Evolutionary conservation across 176 grass and related monocot species (phyloP), one percentile per base, ranked within the genome.

Genomic region (Bromus sterilis): DNA sequence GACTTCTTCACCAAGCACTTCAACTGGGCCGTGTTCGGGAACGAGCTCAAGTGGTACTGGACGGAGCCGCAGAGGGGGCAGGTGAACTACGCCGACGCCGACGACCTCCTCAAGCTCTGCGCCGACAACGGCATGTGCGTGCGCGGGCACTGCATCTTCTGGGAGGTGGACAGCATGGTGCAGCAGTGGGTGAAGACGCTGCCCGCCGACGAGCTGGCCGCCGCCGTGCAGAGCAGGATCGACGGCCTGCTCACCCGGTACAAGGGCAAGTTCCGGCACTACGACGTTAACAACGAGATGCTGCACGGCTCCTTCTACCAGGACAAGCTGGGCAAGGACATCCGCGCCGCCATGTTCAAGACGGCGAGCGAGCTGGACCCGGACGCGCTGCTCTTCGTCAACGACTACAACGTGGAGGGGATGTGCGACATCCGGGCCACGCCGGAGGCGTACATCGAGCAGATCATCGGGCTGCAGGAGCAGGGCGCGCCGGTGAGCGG

Each of bases 11-110:
- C 87, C 3, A 89, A 86, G 35, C 35, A 93, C 76, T 98, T 98
- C 92, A 98, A 98, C 74, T 94, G 95, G 95, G 88, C 88, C 0
- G 95, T 95, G 64, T 98, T 98, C 65, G 92, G 84, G 7, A 98
- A 95, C 74, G 95, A 98, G 92, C 92, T 93, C 53, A 98, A 98
- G 82, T 98, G 95, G 95, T 95, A 95, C 88, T 91, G 88, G 82
- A 98, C 95, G 14, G 95, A 98, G 85, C 86, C 92, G 51, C 82
- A 89, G 83, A 89, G 83, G 26, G 95, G 92, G 36, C 61, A 55
- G 59, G 3, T 95, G 2, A 95, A 64, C 86, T 98, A 98, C 56
- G 66, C 31, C 24, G 92, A 98, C 53, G 95, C 95, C 21, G 95
- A 98, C 42, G 90, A 93, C 64, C 95, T 98, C 20, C 79, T 98